A percentile compares a stretch with the other conserved stretches of the same genome.
Evolutionary conservation across 768 basidiomycete genomes (phyloP).

Genomic region (Mrakia blollopis): DNA sequence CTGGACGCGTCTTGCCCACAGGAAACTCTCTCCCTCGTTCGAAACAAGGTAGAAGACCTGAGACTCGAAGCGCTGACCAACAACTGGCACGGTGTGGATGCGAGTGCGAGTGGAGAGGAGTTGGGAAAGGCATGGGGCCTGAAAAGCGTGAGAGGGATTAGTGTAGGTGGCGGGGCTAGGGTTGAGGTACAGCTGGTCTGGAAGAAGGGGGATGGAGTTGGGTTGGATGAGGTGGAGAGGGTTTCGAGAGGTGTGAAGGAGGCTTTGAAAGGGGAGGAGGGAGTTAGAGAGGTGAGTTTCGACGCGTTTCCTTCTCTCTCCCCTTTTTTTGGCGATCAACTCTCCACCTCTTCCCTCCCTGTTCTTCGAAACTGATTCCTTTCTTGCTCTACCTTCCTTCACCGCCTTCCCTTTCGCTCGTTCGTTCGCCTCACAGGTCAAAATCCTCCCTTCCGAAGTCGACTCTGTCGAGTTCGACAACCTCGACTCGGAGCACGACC

Average conservation of each 20-base stretch:
- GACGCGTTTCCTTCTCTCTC: neutral
- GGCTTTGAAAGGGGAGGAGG: neutral
- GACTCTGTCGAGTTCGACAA: neutral
- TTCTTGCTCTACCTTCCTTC: no score
- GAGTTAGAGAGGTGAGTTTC: constrained; percentile 19
- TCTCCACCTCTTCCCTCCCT: neutral
- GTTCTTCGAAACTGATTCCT: neutral
- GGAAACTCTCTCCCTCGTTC: neutral
- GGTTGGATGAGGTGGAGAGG: constrained; percentile 17
- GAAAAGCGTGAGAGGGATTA: constrained; percentile 12
- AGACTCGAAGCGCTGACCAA: neutral
- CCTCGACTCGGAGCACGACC: neutral
- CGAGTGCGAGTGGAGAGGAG: neutral
- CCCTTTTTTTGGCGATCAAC: neutral
- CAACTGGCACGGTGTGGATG: neutral
- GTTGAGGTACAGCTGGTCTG: constrained; percentile 27
- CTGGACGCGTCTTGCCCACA: constrained; percentile 25
- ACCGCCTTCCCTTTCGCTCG: no score
- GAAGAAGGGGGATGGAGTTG: neutral
- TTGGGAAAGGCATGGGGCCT: constrained; percentile 13
- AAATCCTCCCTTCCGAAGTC: neutral
- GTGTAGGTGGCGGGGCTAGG: constrained; percentile 22
- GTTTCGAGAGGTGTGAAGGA: constrained; percentile 11
- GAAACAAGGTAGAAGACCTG: neutral
- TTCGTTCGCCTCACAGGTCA: neutral